These are phyloP conservation scores for Graphilbum fragrans DNA, from an alignment of 2,329 filamentous ascomycete species.

Conservation along the genomic window DNA sequence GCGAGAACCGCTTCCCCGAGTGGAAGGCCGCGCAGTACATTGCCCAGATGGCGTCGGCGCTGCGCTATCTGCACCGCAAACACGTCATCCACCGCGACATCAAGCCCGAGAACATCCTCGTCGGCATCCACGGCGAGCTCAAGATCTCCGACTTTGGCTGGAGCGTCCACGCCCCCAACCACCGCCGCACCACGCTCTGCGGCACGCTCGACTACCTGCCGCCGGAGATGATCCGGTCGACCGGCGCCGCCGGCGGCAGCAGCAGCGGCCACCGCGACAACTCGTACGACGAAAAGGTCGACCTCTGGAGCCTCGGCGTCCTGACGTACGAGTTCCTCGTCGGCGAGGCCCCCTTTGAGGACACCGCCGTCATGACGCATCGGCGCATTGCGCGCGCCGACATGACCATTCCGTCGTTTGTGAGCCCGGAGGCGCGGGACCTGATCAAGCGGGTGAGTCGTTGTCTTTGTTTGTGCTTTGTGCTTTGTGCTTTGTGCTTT, in stretches of 20 bases:
- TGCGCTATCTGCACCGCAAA: conserved; percentile 89
- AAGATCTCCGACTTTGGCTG: conserved; percentile 98
- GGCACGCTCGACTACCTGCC: conserved; percentile 95
- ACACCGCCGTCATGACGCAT: conserved; percentile 89
- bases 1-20: conserved; percentile 69
- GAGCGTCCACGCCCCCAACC: conserved; percentile 96
- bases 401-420: conserved; percentile 83
- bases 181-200: conserved; percentile 87
- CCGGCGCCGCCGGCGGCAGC: conserved; percentile 30
- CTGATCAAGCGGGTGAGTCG: conserved; percentile 73
- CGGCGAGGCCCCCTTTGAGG: conserved; percentile 93
- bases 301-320: conserved; percentile 91
- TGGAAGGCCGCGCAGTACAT: conserved; percentile 81
- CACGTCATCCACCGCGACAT: conserved; percentile 97
- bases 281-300: conserved; percentile 90
- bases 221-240: conserved; percentile 85
- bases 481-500: neutral
- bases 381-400: conserved; percentile 78
- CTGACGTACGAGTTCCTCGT: conserved; percentile 94
- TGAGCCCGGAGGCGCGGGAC: conserved; percentile 82
- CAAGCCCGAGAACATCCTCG: conserved; percentile 94
- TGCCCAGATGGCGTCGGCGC: conserved; percentile 79
- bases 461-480: neutral
- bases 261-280: conserved; percentile 52
- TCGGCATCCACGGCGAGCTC: conserved; percentile 94